Evolutionary conservation across 2,329 filamentous ascomycete genomes (phyloP).

Genomic region (Ceratocystis diversiconidia): DNA sequence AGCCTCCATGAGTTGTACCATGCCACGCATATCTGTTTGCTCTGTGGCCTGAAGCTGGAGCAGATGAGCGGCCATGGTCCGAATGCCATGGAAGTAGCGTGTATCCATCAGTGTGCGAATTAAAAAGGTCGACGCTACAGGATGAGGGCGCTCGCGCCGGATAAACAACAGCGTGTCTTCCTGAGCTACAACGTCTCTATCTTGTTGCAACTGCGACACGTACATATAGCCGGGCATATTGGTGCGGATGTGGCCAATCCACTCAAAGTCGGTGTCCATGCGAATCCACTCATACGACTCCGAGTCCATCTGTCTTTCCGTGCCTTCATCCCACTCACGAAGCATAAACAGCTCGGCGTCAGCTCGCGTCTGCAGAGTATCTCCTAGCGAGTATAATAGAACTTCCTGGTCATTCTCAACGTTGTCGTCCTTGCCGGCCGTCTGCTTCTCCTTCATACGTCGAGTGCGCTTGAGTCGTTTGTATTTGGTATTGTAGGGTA

Average conservation of each 20-base stretch:
- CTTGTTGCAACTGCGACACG: slow-evolving; percentile 90
- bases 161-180: slow-evolving; percentile 66
- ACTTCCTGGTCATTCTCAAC: slow-evolving; percentile 35
- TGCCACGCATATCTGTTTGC: slow-evolving; percentile 57
- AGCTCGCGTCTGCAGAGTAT: slow-evolving; percentile 70
- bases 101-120: slow-evolving; percentile 79
- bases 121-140: slow-evolving; percentile 76
- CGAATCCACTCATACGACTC: slow-evolving; percentile 99
- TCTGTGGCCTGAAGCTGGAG: slow-evolving; percentile 61
- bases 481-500: slow-evolving; percentile 98
- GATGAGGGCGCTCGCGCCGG: slow-evolving; percentile 50
- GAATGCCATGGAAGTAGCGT: slow-evolving; percentile 87
- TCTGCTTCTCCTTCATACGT: slow-evolving; percentile 61
- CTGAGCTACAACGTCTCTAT: slow-evolving; percentile 87
- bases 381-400: slow-evolving; percentile 74
- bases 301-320: slow-evolving; percentile 80
- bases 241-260: slow-evolving; percentile 72
- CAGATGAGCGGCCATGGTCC: slow-evolving; percentile 67
- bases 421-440: slow-evolving; percentile 25
- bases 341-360: slow-evolving; percentile 75
- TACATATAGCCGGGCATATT: slow-evolving; percentile 95
- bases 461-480: slow-evolving; percentile 86
- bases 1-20: slow-evolving; percentile 69
- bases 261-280: slow-evolving; percentile 95
- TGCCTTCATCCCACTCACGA: slow-evolving; percentile 76